Evolutionary conservation across 1,284 basidiomycete species (phyloP).

Genomic region (Ceratobasidium sp.): DNA sequence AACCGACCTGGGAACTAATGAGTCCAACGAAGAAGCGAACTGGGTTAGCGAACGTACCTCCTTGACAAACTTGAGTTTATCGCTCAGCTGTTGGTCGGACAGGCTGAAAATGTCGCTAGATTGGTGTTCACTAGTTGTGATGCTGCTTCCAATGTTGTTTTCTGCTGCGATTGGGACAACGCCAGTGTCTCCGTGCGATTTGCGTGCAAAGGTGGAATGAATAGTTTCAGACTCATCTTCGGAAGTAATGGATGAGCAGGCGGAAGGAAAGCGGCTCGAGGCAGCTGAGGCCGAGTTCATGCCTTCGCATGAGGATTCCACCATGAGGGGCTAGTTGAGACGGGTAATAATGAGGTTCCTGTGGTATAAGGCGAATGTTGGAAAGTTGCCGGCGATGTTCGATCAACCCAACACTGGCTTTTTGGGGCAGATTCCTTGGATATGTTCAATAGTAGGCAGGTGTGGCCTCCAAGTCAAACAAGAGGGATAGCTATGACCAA

Average conservation of each 20-base stretch:
- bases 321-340: slow-evolving; percentile 7
- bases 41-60: slow-evolving; percentile 57
- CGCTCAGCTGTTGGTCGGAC: slow-evolving; percentile 66
- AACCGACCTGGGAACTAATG: slow-evolving; percentile 65
- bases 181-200: slow-evolving; percentile 1
- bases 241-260: background rate
- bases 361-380: slow-evolving; percentile 5
- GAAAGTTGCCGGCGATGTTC: background rate
- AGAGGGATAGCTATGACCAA: background rate
- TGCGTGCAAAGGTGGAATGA: slow-evolving; percentile 26
- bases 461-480: background rate
- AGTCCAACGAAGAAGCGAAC: slow-evolving; percentile 21
- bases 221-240: slow-evolving; percentile 21
- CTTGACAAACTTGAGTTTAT: slow-evolving; percentile 73
- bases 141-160: background rate
- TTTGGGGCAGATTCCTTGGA: too few species aligned
- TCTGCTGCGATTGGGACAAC: background rate
- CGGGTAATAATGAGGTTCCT: background rate
- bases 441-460: too few species aligned
- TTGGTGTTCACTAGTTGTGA: slow-evolving; percentile 12
- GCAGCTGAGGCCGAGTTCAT: slow-evolving; percentile 19
- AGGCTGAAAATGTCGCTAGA: slow-evolving; percentile 50
- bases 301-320: slow-evolving; percentile 1
- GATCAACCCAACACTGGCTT: too few species aligned
- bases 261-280: slow-evolving; percentile 30